Percentiles rank a stretch among this genome's conserved stretches.
Conservation (phyloP, 2,329 filamentous ascomycete genomes). For the Botrytis paeoniae region DNA sequence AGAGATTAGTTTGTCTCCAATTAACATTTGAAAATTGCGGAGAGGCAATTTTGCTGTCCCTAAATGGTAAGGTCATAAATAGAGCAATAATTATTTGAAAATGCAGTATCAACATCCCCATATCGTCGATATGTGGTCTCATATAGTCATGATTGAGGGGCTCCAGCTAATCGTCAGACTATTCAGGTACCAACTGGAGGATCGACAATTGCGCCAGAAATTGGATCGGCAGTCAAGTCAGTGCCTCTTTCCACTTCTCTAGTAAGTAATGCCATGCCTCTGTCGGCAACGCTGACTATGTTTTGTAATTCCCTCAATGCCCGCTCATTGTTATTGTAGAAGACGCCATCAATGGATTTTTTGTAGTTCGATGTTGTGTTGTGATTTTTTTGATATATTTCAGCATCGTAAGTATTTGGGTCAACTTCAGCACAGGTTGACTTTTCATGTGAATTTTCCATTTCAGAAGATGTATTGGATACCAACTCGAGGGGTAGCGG, state of each 20-base stretch:
- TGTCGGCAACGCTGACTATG: constrained; percentile 36
- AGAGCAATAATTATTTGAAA: background rate
- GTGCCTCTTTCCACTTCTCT: constrained; percentile 24
- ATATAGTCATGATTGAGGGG: background rate
- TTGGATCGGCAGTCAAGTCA: background rate
- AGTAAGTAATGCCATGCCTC: constrained; percentile 33
- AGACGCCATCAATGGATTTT: constrained; percentile 36
- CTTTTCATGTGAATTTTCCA: background rate
- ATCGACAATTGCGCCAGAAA: background rate
- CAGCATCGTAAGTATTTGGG: constrained; percentile 32
- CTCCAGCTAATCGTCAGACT: background rate
- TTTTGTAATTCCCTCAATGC: constrained; percentile 35
- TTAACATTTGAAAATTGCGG: background rate
- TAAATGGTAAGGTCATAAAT: background rate
- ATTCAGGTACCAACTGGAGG: background rate
- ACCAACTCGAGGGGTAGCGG: background rate
- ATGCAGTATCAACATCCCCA: background rate
- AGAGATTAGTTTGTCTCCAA: background rate
- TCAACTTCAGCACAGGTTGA: background rate
- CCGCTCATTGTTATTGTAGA: constrained; percentile 37
- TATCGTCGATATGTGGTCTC: background rate
- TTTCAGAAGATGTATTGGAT: background rate
- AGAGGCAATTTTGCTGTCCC: background rate
- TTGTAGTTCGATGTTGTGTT: constrained; percentile 37
- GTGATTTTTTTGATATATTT: constrained; percentile 32